Conservation (phyloP, 2,329 filamentous ascomycete genomes). For the Monilinia aucupariae region DNA sequence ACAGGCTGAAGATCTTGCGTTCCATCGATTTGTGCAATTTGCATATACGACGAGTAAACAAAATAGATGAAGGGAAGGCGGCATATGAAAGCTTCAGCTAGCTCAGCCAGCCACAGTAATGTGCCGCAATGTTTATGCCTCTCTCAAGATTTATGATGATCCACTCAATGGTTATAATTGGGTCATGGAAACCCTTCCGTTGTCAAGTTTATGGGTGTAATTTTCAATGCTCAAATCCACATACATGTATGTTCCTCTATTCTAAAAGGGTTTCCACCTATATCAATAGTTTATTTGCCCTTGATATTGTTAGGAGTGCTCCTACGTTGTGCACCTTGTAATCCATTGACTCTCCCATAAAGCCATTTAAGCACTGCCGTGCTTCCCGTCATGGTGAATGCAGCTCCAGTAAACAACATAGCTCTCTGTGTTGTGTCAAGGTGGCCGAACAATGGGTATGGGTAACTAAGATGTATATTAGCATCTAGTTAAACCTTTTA, state of each 20-base stretch:
- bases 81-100: not conserved
- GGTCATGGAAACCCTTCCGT: not conserved
- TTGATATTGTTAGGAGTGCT: slow-evolving; percentile 17
- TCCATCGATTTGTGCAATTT: not conserved
- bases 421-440: slow-evolving; percentile 61
- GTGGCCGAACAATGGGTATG: slow-evolving; percentile 76
- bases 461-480: slow-evolving; percentile 53
- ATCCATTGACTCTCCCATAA: slow-evolving; percentile 62
- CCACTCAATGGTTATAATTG: not conserved
- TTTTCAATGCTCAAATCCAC: not conserved
- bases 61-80: not conserved
- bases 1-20: not conserved
- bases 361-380: slow-evolving; percentile 64
- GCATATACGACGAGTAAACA: not conserved
- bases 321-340: slow-evolving; percentile 38
- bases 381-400: slow-evolving; percentile 64
- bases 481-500: not conserved
- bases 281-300: not conserved
- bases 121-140: not conserved
- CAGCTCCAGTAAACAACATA: slow-evolving; percentile 64
- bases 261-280: not conserved
- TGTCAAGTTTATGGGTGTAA: not conserved
- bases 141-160: not conserved
- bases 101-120: not conserved
- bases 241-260: not conserved